Evolutionary conservation across 306 rosid genomes (phyloP), one percentile per base, ranked within the genome.

Genomic region (Lupinus albus): DNA sequence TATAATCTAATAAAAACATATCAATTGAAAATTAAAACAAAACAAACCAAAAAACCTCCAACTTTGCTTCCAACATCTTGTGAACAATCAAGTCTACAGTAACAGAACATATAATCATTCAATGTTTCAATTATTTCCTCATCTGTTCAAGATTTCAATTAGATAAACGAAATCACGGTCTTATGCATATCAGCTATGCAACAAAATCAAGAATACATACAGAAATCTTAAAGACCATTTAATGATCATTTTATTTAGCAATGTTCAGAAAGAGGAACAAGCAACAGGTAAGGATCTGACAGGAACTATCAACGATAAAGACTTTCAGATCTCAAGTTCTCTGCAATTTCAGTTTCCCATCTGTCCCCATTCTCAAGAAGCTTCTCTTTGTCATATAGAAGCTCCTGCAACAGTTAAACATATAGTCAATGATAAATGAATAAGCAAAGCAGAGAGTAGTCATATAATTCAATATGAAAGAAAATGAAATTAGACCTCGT

Each of bases 291-390:
- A 63, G 53, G 54, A 61, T 53, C 66, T 14, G 35, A 30, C 2
- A 1, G 47, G 64, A 75, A 67, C 51, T 18, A 68, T 93, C 88
- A 93, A 64, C 99, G 97, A 68, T 93, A 93, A 35, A 93, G 96
- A 79, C 99, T 93, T 75, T 93, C 99, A 9, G 97, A 90, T 84
- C 89, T 86, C 78, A 93, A 92, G 81, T 93, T 93, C 85, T 93
- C 99, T 1, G 99, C 91, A 52, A 93, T 93, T 84, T 93, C 99
- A 14, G 92, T 82, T 84, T 93, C 99, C 99, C 99, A 93, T 51
- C 99, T 87, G 73, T 93, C 99, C 55, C 99, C 99, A 32, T 93
- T 93, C 82, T 93, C 96, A 49, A 93, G 99, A 67, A 93, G 85
- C 87, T 90, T 93, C 81, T 93, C 99, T 71, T 93, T 93, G 90